Evolutionary conservation across 345 rosid species (phyloP).

Genomic region (Balakata baccata): DNA sequence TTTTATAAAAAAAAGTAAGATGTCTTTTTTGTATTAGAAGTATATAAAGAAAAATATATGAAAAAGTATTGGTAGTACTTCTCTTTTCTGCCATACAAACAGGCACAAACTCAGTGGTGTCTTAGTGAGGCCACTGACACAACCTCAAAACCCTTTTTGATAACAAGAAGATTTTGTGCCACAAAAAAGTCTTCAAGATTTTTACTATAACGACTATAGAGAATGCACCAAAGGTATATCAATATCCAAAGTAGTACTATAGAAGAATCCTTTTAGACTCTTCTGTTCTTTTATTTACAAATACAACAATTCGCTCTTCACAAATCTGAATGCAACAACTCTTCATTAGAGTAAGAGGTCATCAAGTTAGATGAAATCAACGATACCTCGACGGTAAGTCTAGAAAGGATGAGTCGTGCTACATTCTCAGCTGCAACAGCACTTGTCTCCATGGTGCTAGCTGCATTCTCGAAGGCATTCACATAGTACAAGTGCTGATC

Average conservation of each 20-base stretch:
- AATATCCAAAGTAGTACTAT: neutral
- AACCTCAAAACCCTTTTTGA: too few relatives aligned
- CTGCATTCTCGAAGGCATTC: constrained; percentile 91
- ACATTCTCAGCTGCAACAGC: constrained; percentile 92
- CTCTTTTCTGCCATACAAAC: too few relatives aligned
- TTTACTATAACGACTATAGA: too few relatives aligned
- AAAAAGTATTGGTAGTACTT: too few relatives aligned
- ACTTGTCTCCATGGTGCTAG: constrained; percentile 91
- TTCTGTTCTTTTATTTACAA: neutral
- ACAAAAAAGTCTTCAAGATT: too few relatives aligned
- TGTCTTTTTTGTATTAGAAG: too few relatives aligned
- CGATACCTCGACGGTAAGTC: constrained; percentile 35
- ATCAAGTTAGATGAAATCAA: constrained; percentile 24
- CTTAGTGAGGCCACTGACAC: too few relatives aligned
- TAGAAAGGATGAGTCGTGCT: constrained; percentile 71
- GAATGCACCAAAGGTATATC: too few relatives aligned
- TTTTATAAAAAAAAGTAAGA: too few relatives aligned
- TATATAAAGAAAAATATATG: too few relatives aligned
- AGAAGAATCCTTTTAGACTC: neutral
- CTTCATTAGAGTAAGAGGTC: constrained; percentile 24
- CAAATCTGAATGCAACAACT: constrained; percentile 41
- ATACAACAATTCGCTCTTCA: neutral
- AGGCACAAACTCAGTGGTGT: too few relatives aligned
- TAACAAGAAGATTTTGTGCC: too few relatives aligned
- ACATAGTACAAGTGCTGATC: constrained; percentile 72